These are phyloP conservation scores for Lotus japonicus DNA, from an alignment of 306 rosid species.

Conservation along the genomic window DNA sequence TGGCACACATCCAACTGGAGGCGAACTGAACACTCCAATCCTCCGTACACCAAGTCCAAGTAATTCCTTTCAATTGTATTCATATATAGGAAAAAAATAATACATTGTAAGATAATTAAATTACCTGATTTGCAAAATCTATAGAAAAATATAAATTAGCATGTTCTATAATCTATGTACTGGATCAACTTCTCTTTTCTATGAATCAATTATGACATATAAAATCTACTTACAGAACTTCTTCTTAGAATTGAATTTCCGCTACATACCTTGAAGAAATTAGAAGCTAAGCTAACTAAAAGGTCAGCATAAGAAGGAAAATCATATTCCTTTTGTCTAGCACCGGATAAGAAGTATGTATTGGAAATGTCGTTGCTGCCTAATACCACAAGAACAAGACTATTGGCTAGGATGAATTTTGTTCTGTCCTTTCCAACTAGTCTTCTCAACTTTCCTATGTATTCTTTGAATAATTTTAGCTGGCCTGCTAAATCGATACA, in stretches of 20 bases:
- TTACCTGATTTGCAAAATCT: background rate
- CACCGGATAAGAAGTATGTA: constrained; percentile 29
- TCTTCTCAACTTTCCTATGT: constrained; percentile 28
- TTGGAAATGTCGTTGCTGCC: constrained; percentile 61
- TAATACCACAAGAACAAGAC: constrained; percentile 37
- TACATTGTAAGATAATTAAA: background rate
- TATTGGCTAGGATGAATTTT: constrained; percentile 35
- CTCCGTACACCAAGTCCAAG: constrained; percentile 48
- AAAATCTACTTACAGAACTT: too few species aligned
- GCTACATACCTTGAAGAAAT: constrained; percentile 16
- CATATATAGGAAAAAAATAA: too few species aligned
- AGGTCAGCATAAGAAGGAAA: constrained; percentile 50
- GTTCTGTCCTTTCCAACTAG: constrained; percentile 36
- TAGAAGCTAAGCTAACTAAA: constrained; percentile 34
- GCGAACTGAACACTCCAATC: constrained; percentile 42
- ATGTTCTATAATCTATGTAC: background rate
- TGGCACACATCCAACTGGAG: constrained; percentile 67
- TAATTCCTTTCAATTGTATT: constrained; percentile 25
- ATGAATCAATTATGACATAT: too few species aligned
- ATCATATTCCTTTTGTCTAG: constrained; percentile 31
- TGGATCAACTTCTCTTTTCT: background rate
- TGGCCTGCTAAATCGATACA: constrained; percentile 31
- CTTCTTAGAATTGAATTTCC: too few species aligned
- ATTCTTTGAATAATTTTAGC: constrained; percentile 12
- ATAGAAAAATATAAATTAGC: background rate